Conservation (phyloP, 2,329 filamentous ascomycete genomes). For the Aspergillus melleus region DNA sequence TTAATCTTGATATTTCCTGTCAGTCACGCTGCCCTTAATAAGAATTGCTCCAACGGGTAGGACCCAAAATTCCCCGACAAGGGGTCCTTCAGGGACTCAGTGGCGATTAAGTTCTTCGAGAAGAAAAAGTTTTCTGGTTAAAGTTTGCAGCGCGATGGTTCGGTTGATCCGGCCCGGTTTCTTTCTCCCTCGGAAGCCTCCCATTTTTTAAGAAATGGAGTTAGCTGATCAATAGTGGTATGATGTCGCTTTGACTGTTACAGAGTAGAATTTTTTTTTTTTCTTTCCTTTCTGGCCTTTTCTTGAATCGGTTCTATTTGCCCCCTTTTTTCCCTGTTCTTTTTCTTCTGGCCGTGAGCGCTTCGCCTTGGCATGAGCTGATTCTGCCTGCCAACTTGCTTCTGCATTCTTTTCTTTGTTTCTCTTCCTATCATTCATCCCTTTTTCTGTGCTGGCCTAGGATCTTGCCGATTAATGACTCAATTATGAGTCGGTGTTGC, state of each 20-base stretch:
- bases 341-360: background rate
- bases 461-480: background rate
- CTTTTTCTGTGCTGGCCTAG: background rate
- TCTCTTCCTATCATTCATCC: background rate
- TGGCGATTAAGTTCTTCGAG: slow-evolving; percentile 1
- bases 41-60: background rate
- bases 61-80: background rate
- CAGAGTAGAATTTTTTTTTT: background rate
- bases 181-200: background rate
- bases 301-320: slow-evolving; percentile 1
- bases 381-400: background rate
- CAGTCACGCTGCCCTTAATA: background rate
- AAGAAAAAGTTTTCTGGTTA: slow-evolving; percentile 2
- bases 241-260: background rate
- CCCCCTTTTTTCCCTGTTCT: background rate
- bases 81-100: background rate
- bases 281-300: background rate
- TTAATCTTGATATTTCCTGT: background rate
- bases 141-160: background rate
- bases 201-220: background rate
- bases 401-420: slow-evolving; percentile 1
- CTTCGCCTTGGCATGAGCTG: background rate
- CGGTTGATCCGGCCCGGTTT: slow-evolving; percentile 8
- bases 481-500: background rate
- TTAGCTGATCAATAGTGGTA: slow-evolving; percentile 7